Evolutionary conservation across 306 rosid genomes (phyloP).

Genomic region (Prunus dulcis): DNA sequence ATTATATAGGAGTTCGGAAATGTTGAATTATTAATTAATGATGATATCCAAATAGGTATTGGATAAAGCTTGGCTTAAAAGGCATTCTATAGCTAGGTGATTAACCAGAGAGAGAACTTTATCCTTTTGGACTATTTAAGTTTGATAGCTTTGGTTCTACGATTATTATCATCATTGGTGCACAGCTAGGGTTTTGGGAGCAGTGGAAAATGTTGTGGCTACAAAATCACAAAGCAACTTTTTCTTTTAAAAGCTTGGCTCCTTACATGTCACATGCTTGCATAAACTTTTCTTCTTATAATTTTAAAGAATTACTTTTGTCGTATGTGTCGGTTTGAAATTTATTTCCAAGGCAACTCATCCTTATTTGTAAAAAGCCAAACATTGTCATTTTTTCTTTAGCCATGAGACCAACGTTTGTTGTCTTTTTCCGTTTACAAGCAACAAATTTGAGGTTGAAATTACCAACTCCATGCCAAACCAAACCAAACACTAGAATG

Average conservation of each 20-base stretch:
- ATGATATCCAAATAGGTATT: background rate
- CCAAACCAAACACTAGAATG: background rate
- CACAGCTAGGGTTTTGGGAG: background rate
- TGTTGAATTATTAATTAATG: background rate
- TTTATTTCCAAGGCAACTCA: no score
- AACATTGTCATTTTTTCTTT: no score
- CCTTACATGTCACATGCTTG: no score
- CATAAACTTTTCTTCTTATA: no score
- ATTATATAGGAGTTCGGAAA: constrained; percentile 4
- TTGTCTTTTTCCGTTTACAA: background rate
- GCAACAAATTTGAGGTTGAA: background rate
- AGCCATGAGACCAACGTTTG: background rate
- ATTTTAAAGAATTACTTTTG: no score
- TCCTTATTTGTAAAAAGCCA: no score
- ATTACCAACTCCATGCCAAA: background rate
- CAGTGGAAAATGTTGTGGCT: background rate
- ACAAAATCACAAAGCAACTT: no score
- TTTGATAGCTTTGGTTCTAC: constrained; percentile 5
- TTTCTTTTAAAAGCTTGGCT: no score
- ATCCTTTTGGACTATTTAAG: background rate
- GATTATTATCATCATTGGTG: background rate
- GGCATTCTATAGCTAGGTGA: background rate
- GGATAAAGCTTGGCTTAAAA: constrained; percentile 4
- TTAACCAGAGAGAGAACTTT: background rate
- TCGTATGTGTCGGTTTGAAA: no score